phyloP scores from a whole-genome alignment of 306 rosid species.

The Quercus suber region DNA sequence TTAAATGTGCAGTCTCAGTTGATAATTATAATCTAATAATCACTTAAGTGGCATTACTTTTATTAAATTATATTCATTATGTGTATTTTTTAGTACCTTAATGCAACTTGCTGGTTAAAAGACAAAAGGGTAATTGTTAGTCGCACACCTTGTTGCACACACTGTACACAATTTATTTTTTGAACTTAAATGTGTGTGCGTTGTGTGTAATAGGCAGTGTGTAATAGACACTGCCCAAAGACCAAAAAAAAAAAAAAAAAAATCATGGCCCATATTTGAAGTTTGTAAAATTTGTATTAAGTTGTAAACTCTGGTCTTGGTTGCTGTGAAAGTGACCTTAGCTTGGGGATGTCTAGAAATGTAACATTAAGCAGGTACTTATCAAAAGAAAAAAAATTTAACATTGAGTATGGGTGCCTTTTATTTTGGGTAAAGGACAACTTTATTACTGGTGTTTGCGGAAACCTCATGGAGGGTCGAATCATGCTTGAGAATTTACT shows the following conservation, averaged over 20 bases:
- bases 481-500: constrained; percentile 15
- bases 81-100: background rate
- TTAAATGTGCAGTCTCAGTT: background rate
- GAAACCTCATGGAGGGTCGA: background rate
- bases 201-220: too few relatives aligned
- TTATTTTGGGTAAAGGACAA: constrained; percentile 1
- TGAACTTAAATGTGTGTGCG: too few relatives aligned
- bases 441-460: background rate
- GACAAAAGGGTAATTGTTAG: background rate
- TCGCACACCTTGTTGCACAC: too few relatives aligned
- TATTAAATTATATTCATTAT: background rate
- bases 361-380: too few relatives aligned
- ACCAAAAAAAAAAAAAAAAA: too few relatives aligned
- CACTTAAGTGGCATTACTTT: background rate
- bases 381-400: too few relatives aligned
- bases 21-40: background rate
- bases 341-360: background rate
- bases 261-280: background rate
- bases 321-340: background rate
- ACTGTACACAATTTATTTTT: too few relatives aligned
- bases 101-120: background rate
- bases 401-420: background rate
- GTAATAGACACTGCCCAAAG: too few relatives aligned
- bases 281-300: background rate
- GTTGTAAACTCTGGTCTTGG: background rate